Evolutionary conservation across 2,329 filamentous ascomycete genomes (phyloP).

Genomic region (Aspergillus pseudotamarii): DNA sequence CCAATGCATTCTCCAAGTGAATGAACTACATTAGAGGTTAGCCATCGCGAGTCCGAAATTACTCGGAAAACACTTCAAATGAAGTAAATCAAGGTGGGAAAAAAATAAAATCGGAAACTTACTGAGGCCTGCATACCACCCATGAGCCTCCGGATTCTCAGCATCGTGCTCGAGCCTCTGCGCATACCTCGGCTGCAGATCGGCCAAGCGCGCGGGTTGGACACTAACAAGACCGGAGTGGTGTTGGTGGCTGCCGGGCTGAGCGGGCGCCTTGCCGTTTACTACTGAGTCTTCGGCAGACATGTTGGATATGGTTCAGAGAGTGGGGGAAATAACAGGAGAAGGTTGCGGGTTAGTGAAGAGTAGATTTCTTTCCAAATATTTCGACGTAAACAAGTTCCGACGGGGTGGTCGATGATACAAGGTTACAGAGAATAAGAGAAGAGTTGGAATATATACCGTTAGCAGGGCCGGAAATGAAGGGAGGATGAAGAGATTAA

Average conservation of each 20-base stretch:
- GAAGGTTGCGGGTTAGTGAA: neutral
- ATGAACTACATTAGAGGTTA: constrained; percentile 59
- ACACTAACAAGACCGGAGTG: constrained; percentile 63
- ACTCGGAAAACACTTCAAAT: neutral
- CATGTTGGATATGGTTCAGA: constrained; percentile 22
- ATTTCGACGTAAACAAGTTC: too few relatives aligned
- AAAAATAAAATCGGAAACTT: constrained; percentile 39
- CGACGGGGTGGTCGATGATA: neutral
- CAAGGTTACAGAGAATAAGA: neutral
- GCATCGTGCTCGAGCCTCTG: constrained; percentile 61
- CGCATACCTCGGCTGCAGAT: constrained; percentile 83
- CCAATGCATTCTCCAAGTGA: constrained; percentile 74
- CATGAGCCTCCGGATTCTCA: constrained; percentile 70
- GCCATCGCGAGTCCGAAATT: neutral
- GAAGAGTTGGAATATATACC: neutral
- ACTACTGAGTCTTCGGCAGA: constrained; percentile 28
- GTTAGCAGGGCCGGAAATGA: neutral
- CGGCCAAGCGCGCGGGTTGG: constrained; percentile 77
- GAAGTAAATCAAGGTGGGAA: neutral
- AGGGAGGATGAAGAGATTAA: neutral
- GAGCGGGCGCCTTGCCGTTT: constrained; percentile 40
- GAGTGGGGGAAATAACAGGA: neutral
- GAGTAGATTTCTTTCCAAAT: neutral
- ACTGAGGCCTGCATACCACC: constrained; percentile 91
- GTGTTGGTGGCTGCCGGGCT: constrained; percentile 43